Base-by-base conservation (phyloP, 106 monocot species). In the Acanthochlamys bracteata region DNA sequence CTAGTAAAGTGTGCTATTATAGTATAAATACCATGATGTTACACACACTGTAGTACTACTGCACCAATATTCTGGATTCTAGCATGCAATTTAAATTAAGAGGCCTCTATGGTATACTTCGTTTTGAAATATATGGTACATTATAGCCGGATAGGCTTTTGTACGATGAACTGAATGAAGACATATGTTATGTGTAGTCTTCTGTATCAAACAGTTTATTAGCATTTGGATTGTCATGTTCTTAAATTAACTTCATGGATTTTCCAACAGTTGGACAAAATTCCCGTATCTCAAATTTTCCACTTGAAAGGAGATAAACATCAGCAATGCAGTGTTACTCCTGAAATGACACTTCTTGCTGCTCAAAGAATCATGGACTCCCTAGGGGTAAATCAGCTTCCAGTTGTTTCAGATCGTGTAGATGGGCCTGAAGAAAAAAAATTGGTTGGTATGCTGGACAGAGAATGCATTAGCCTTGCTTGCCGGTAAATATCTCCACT, bases 311-410 rank as follows among this genome's bases (percentile, higher is more conserved):
- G 66, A 39, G 59, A 71, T 22, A 72, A 67, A 43, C 63, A 52
- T 42, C 78, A 45, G 41, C 54, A 42, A 33, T 75, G 74, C 75
- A 60, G 64, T 60, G 81, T 68, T 49, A 73, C 88, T 55, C 80
- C 80, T 74, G 67, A 71, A 45, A 89, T 75, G 78, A 75, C 66
- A 53, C 81, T 89, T 42, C 7, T 51, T 54, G 11, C 72, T 57
- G 84, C 78, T 23, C 65, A 79, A 71, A 84, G 61, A 16, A 75
- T 84, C 25, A 89, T 89, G 88, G 68, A 84, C 68, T 81, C 63
- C 40, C 66, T 73, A 72, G 73, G 65, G 0, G 64, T 74, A 33
- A 63, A 80, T 53, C 65, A 71, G 20, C 73, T 87, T 66, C 83
- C 82, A 39, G 86, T 87, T 26, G 69, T 87, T 53, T 76, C 73